Conservation (phyloP, 169 alveolate genomes). For the Cyclospora cayetanensis region DNA sequence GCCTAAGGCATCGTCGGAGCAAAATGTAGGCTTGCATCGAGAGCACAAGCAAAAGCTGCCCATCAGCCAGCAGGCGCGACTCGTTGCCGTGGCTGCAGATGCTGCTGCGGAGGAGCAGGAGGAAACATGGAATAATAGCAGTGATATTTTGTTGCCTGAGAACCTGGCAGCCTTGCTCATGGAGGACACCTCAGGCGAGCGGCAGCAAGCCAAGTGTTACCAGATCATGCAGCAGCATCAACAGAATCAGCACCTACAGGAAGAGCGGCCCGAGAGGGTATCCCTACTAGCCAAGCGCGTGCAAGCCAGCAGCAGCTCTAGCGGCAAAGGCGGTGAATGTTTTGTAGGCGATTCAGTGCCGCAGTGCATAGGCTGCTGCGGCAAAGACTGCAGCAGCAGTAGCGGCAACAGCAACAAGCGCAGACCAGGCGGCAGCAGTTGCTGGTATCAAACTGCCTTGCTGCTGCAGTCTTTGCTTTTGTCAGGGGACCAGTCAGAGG, state of each 20-base stretch:
- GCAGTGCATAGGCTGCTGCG: background rate
- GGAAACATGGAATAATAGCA: no score
- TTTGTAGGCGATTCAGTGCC: background rate
- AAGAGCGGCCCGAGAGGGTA: no score
- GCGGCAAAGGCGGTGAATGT: background rate
- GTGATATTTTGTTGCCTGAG: no score
- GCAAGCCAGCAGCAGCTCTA: background rate
- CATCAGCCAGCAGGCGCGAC: no score
- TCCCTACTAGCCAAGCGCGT: background rate
- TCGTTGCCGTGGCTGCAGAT: no score
- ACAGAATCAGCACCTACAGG: background rate
- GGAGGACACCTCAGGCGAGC: no score
- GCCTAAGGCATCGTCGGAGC: no score
- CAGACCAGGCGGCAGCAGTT: constrained; percentile 46
- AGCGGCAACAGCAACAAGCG: constrained; percentile 6
- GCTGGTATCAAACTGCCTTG: constrained; percentile 44
- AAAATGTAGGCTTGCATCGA: no score
- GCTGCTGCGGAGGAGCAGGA: no score
- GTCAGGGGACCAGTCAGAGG: background rate
- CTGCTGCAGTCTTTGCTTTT: constrained; percentile 23
- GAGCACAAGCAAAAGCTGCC: no score
- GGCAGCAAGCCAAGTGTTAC: no score
- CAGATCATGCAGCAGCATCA: background rate
- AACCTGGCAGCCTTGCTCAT: no score
- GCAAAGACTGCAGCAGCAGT: background rate